Evolutionary conservation across 2,329 filamentous ascomycete species (phyloP).

Genomic region (Thielaviopsis ethacetica): DNA sequence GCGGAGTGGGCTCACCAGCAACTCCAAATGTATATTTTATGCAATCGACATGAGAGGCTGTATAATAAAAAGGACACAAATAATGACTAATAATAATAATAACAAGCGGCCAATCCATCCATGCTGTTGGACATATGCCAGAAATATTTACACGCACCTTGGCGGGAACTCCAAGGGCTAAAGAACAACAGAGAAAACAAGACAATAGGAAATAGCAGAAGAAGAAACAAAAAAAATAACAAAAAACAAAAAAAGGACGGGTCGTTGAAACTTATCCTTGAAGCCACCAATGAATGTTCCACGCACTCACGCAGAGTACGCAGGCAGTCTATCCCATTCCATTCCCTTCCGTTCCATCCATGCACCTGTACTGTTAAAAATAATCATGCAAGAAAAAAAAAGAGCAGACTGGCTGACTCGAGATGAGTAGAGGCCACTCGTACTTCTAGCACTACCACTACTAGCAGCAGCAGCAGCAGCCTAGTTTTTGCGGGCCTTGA

Average conservation of each 20-base stretch:
- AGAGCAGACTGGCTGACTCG: no score
- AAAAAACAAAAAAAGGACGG: not conserved
- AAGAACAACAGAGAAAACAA: not conserved
- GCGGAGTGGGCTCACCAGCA: not conserved
- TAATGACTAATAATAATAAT: constrained; percentile 6
- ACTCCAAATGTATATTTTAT: not conserved
- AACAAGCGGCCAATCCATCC: not conserved
- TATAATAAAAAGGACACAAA: constrained; percentile 4
- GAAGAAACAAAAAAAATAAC: not conserved
- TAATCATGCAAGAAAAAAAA: not conserved
- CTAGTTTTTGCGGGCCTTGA: not conserved
- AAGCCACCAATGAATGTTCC: not conserved
- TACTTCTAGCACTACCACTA: no score
- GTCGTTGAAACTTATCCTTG: not conserved
- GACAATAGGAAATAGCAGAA: not conserved
- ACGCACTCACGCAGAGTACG: not conserved
- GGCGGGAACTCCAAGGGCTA: not conserved
- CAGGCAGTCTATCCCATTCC: not conserved
- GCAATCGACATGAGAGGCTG: not conserved
- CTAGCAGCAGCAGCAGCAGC: not conserved
- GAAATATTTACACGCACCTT: constrained; percentile 8
- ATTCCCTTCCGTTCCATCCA: not conserved
- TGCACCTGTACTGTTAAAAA: not conserved
- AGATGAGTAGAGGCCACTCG: no score
- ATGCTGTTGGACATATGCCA: constrained; percentile 1